Base-by-base conservation (phyloP, 306 rosid genomes). In the Ziziphus jujuba region DNA sequence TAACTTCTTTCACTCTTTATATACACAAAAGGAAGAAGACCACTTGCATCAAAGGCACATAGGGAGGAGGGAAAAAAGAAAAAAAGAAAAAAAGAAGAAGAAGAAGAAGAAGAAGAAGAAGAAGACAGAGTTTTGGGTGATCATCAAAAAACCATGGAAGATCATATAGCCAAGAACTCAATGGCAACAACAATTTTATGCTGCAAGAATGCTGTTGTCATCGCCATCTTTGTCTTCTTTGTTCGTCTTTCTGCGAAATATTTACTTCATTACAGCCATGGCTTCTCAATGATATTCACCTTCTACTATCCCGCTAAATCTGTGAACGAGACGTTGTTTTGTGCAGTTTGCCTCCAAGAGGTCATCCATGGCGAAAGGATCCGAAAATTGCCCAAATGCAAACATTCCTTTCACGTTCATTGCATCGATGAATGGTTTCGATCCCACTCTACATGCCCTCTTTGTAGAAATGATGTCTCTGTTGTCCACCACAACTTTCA, bases 291-390 rank as follows among this genome's bases (percentile, higher is more conserved):
- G 9, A 36, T 36, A 7, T 36, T 36, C 11, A 36, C 43, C n/a
- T n/a, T n/a, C 43, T 36, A 36, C 43, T 11, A 11, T 36, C 6
- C 43, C 9, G 9, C 9, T 7, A 36, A 36, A 8, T 40, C 0
- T 40, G 45, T 40, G 13, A 40, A 40, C 45, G 45, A 40, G 2
- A 40, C 45, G 2, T 40, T 40, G 45, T 72, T 28, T 22, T 66
- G 67, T 65, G 78, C 54, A 36, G 72, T 73, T 34, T 73, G 72
- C 52, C 66, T 73, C 14, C 22, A 65, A 20, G 67, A 66, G 6
- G 55, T 50, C 14, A 13, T 38, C 10, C 44, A 50, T 13, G 72
- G 78, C 47, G 72, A 73, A 59, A 58, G 55, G n/a, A 8, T 38
- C 36, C 25, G 67, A 38, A 58, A 14, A 16, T 28, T 59, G 54